Evolutionary conservation across 2,329 filamentous ascomycete genomes (phyloP), one percentile per base, ranked within the genome.

Genomic region (Colletotrichum lini): DNA sequence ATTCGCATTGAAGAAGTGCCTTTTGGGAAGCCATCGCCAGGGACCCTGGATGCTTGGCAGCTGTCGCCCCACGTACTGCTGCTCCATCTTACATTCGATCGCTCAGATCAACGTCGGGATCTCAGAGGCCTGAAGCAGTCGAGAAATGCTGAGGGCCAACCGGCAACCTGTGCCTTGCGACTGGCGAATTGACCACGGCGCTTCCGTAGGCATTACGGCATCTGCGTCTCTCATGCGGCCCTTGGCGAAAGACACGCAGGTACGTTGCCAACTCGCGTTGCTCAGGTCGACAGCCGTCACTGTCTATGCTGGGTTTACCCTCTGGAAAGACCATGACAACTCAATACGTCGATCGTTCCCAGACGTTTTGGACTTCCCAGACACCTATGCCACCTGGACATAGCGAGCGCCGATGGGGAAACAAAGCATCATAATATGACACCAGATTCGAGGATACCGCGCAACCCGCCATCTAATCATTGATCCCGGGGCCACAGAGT

Each of bases 1-100:
- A 42, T 47, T 44, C 57, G 52, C 50, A 40, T 49, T 23, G 26
- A 26, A 35, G 26, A 21, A 35, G 59, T 47, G 42, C 38, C 16
- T 42, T 59, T 54, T 54, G 18, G 30, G 21, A 42, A 50, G 49
- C 58, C 59, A 38, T 30, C 16, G 40, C 54, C 57, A 26, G 44
- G 66, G 56, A 30, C 60, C 70, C 49, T 70, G 66, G 44, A 72
- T 72, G 54, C 70, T 72, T 70, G 70, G 70, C 67, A 66, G 44
- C 38, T 70, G 60, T 66, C 58, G 66, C 66, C 70, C 56, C 60
- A 72, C 60, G 67, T 40, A 64, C 54, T 70, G 61, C 60, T 72
- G 70, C 60, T 72, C 66, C 54, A 70, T 66, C 70, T 72, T 49
- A 71, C 65, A 70, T 72, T 65, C 49, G 60, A 70, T 72, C 70